Conservation (phyloP, 306 rosid species). For the Acacia acuminata region DNA sequence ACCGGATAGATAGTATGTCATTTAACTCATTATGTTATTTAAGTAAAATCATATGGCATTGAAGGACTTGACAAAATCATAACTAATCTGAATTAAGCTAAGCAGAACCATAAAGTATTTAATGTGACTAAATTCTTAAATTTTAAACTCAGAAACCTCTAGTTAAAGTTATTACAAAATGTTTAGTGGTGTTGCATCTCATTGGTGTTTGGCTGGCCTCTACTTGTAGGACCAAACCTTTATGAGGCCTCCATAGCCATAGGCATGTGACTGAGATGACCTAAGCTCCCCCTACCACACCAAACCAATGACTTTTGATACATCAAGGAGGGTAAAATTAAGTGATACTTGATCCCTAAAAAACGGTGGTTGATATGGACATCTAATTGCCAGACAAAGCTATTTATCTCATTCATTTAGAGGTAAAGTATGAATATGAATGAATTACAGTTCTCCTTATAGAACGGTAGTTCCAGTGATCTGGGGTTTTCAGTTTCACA, state of each 20-base stretch:
- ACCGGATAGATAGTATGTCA: background rate
- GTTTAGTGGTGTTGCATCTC: background rate
- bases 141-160: background rate
- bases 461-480: background rate
- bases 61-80: background rate
- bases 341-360: background rate
- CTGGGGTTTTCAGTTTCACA: background rate
- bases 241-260: background rate
- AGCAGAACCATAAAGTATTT: background rate
- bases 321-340: background rate
- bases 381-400: background rate
- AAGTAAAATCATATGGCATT: too few relatives aligned
- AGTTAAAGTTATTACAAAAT: background rate
- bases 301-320: slow-evolving; percentile 34
- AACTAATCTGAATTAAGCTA: too few relatives aligned
- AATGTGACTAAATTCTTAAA: too few relatives aligned
- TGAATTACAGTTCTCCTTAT: background rate
- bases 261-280: background rate
- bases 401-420: background rate
- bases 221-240: background rate
- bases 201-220: background rate
- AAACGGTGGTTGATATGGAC: background rate
- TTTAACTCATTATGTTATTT: too few relatives aligned
- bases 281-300: slow-evolving; percentile 24
- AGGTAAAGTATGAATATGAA: background rate